Evolutionary conservation across 2,329 filamentous ascomycete species (phyloP).

Genomic region (Nothopassalora personata): DNA sequence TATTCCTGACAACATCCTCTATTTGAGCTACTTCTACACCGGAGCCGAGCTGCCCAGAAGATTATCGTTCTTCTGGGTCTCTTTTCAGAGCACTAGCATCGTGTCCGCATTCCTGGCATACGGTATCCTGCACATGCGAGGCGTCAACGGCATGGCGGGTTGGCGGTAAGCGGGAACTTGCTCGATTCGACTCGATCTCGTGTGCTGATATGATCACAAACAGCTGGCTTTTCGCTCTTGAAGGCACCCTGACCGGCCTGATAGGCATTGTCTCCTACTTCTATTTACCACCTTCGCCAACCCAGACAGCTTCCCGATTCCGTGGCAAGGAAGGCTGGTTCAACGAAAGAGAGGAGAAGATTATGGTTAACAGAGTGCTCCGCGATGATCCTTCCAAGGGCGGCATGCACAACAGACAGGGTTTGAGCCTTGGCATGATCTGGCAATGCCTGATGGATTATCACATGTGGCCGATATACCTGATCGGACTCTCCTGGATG

Average conservation of each 20-base stretch:
- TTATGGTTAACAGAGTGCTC: slow-evolving; percentile 58
- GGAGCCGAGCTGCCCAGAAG: slow-evolving; percentile 63
- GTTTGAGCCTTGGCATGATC: slow-evolving; percentile 44
- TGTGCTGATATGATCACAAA: slow-evolving; percentile 29
- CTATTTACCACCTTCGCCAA: slow-evolving; percentile 56
- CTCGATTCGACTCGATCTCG: slow-evolving; percentile 46
- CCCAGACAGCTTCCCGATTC: slow-evolving; percentile 57
- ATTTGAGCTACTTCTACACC: slow-evolving; percentile 69
- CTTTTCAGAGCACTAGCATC: slow-evolving; percentile 55
- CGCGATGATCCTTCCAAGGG: slow-evolving; percentile 59
- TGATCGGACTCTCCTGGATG: slow-evolving; percentile 45
- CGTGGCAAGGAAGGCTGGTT: slow-evolving; percentile 60
- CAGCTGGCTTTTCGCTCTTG: slow-evolving; percentile 54
- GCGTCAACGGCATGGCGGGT: slow-evolving; percentile 45
- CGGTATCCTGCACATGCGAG: slow-evolving; percentile 45
- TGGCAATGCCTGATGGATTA: slow-evolving; percentile 50
- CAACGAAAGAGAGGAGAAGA: slow-evolving; percentile 55
- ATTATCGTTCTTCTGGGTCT: slow-evolving; percentile 66
- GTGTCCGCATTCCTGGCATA: slow-evolving; percentile 53
- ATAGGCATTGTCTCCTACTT: slow-evolving; percentile 52
- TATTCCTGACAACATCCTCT: slow-evolving; percentile 51
- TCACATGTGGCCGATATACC: slow-evolving; percentile 48
- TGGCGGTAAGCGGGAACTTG: slow-evolving; percentile 39
- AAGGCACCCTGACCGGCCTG: slow-evolving; percentile 50
- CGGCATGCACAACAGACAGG: slow-evolving; percentile 57